phyloP scores from a whole-genome alignment of 352 stramenopile species.

The Plasmopara viticola region DNA sequence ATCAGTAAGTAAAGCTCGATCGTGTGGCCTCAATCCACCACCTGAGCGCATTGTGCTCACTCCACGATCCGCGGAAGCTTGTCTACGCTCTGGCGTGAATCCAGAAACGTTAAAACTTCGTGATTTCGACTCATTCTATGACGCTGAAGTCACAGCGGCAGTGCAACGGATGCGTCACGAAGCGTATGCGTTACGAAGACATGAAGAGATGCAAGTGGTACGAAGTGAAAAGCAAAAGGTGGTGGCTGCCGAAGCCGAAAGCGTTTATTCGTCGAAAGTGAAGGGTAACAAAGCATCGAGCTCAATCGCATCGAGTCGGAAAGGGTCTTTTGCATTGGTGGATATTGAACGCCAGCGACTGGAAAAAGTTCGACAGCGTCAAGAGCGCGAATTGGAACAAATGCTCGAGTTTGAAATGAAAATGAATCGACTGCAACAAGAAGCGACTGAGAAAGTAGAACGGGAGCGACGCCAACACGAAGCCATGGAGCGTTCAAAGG shows the following conservation, averaged over 20 bases:
- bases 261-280: not conserved
- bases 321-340: conserved; percentile 36
- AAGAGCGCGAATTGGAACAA: conserved; percentile 83
- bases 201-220: conserved; percentile 88
- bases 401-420: conserved; percentile 91
- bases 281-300: not conserved
- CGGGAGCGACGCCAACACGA: conserved; percentile 60
- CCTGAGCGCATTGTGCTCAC: conserved; percentile 79
- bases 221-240: conserved; percentile 75
- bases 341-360: conserved; percentile 64
- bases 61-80: conserved; percentile 83
- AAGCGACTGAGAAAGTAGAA: conserved; percentile 60
- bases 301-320: not conserved
- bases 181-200: conserved; percentile 85
- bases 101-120: conserved; percentile 89
- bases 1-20: conserved; percentile 62
- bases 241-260: conserved; percentile 37
- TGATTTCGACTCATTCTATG: conserved; percentile 89
- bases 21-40: conserved; percentile 62
- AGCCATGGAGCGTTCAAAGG: conserved; percentile 56
- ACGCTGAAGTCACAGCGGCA: conserved; percentile 67
- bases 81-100: conserved; percentile 88
- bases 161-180: conserved; percentile 90
- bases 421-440: conserved; percentile 78
- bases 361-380: conserved; percentile 66